Evolutionary conservation across 2,329 filamentous ascomycete genomes (phyloP), one percentile per base, ranked within the genome.

Genomic region (Aaosphaeria arxii): DNA sequence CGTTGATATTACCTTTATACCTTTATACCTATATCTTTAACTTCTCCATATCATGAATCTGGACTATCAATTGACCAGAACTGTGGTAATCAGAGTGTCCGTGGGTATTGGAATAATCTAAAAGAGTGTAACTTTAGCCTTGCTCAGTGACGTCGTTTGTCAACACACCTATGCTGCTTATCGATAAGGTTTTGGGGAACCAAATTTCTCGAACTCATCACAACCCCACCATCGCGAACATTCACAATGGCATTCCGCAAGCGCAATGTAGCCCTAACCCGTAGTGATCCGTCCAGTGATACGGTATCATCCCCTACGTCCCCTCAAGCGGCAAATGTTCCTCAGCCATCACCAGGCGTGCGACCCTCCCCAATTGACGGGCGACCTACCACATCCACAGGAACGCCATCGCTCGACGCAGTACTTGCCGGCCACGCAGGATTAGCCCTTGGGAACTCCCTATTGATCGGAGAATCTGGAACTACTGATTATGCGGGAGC

Each of bases 401-500:
- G 94, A 24, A 92, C 90, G 1, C 79, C 84, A 4, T 95, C 91
- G 13, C 76, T 99, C 38, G 94, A 99, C 63, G 83, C 83, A 50
- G 77, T 96, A 13, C 77, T 99, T 1, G 90, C 90, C 38, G 91
- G 92, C 0, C 92, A 97, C 73, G 82, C 86, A 4, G 94, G 94
- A 0, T 76, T 97, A 4, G 84, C 89, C 0, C 77, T 97, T 5
- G 94, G 94, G 0, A 89, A 83, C 13, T 88, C 85, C 0, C 65
- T 97, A 1, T 73, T 99, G 5, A 75, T 96, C 31, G 89, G 92
- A 64, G 94, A 99, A 63, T 87, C 85, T 48, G 92, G 92, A 0
- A 96, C 92, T 1, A 99, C 94, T 0, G 94, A 99, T 68, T 99
- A 95, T 74, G 85, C 89, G 0, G 89, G 91, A 2, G 83, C 89